Conservation (phyloP, 2,329 filamentous ascomycete genomes). For the Plectosphaerella cucumerina region DNA sequence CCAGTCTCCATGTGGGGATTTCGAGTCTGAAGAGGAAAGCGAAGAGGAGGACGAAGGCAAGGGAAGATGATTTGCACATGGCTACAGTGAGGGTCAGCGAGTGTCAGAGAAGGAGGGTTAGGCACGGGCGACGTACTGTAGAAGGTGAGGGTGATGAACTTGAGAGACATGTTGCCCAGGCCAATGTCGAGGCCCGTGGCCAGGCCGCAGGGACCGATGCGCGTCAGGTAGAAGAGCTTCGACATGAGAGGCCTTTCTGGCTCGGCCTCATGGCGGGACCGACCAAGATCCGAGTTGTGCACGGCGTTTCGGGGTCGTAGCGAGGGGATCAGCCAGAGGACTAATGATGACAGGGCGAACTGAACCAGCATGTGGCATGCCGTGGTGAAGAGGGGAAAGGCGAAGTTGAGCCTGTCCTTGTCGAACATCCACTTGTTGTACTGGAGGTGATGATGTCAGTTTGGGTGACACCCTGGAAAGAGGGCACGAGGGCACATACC, state of each 20-base stretch:
- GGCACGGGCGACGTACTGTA: constrained; percentile 60
- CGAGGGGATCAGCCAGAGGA: constrained; percentile 79
- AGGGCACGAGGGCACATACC: constrained; percentile 40
- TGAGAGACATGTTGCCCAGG: constrained; percentile 89
- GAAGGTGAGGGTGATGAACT: constrained; percentile 95
- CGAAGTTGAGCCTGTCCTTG: constrained; percentile 77
- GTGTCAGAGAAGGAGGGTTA: too few relatives aligned
- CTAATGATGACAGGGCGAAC: constrained; percentile 71
- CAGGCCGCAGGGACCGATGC: constrained; percentile 85
- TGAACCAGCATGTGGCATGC: constrained; percentile 95
- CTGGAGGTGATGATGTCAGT: constrained; percentile 34
- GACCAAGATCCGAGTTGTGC: constrained; percentile 43
- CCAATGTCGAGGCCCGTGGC: constrained; percentile 96
- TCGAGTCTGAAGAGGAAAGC: constrained; percentile 93
- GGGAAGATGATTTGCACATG: constrained; percentile 97
- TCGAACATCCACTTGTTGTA: constrained; percentile 99
- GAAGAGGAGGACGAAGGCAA: constrained; percentile 92
- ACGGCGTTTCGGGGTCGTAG: constrained; percentile 61
- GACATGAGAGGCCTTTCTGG: constrained; percentile 67
- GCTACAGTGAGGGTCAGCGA: constrained; percentile 37
- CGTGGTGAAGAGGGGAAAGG: constrained; percentile 92
- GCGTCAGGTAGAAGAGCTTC: constrained; percentile 84
- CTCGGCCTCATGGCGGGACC: constrained; percentile 49
- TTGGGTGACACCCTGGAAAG: neutral
- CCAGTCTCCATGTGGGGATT: constrained; percentile 77